phyloP scores from a whole-genome alignment of 225 moss, liverwort and hornwort genomes.

The Polytrichum commune region DNA sequence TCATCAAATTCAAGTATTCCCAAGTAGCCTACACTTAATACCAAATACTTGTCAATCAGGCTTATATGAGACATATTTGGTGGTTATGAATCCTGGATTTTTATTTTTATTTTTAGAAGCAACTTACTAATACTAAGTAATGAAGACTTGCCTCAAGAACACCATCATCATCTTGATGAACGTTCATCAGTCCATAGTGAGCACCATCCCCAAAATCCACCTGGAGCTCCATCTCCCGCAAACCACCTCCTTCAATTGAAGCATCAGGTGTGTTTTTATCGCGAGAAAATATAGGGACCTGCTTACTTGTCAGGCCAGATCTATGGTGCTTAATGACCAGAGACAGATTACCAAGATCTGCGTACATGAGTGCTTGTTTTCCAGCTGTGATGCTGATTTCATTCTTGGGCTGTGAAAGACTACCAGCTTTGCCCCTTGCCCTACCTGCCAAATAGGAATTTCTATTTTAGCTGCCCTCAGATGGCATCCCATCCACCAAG shows the following conservation, averaged over 20 bases:
- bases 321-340: constrained; percentile 69
- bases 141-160: constrained; percentile 74
- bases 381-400: constrained; percentile 56
- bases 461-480: background rate
- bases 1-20: too few species aligned
- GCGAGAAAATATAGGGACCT: constrained; percentile 58
- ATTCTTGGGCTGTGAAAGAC: constrained; percentile 26
- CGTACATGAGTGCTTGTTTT: constrained; percentile 60
- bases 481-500: background rate
- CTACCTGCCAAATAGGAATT: constrained; percentile 37
- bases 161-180: constrained; percentile 82
- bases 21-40: too few species aligned
- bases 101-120: too few species aligned
- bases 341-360: constrained; percentile 72
- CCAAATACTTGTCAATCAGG: too few species aligned
- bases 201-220: constrained; percentile 84
- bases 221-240: constrained; percentile 65
- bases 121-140: background rate
- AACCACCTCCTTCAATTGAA: constrained; percentile 45
- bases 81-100: too few species aligned
- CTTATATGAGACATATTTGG: too few species aligned
- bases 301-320: constrained; percentile 68
- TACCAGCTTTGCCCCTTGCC: constrained; percentile 50
- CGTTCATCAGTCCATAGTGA: constrained; percentile 69
- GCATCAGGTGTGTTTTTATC: constrained; percentile 53